These are phyloP conservation scores for Penicillium canariense DNA, from an alignment of 495 filamentous ascomycete species.

Conservation along the genomic window DNA sequence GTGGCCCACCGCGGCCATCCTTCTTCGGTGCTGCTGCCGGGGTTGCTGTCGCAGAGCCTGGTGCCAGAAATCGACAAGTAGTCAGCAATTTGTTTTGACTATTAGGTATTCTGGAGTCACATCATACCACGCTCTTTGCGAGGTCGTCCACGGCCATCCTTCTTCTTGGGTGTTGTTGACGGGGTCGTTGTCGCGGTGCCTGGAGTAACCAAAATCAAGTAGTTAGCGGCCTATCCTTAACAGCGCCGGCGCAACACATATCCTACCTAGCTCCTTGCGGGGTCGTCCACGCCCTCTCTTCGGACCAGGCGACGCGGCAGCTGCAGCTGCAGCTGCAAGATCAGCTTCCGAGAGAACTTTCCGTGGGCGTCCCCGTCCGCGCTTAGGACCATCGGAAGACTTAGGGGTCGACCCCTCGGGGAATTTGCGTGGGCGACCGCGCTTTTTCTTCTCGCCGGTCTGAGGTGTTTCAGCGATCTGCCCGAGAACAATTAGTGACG, in stretches of 20 bases:
- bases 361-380: slow-evolving; percentile 40
- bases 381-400: slow-evolving; percentile 32
- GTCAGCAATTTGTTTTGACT: slow-evolving; percentile 9
- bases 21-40: slow-evolving; percentile 12
- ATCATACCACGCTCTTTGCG: slow-evolving; percentile 3
- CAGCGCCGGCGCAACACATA: not conserved
- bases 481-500: slow-evolving; percentile 2
- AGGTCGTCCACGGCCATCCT: slow-evolving; percentile 19
- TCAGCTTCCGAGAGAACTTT: slow-evolving; percentile 18
- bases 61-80: not conserved
- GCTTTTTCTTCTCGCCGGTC: slow-evolving; percentile 36
- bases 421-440: slow-evolving; percentile 41
- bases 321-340: slow-evolving; percentile 8
- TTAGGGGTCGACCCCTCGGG: slow-evolving; percentile 26
- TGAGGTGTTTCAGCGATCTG: slow-evolving; percentile 22
- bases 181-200: not conserved
- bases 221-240: not conserved
- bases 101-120: too few species aligned
- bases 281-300: slow-evolving; percentile 30
- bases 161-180: slow-evolving; percentile 13
- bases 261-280: slow-evolving; percentile 29
- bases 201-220: not conserved
- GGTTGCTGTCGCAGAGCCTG: not conserved
- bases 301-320: not conserved
- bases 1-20: slow-evolving; percentile 23